A percentile compares a stretch with the other conserved stretches of the same genome.
Conservation (phyloP, 2,329 filamentous ascomycete genomes). For the Teratosphaeria gauchensis region DNA sequence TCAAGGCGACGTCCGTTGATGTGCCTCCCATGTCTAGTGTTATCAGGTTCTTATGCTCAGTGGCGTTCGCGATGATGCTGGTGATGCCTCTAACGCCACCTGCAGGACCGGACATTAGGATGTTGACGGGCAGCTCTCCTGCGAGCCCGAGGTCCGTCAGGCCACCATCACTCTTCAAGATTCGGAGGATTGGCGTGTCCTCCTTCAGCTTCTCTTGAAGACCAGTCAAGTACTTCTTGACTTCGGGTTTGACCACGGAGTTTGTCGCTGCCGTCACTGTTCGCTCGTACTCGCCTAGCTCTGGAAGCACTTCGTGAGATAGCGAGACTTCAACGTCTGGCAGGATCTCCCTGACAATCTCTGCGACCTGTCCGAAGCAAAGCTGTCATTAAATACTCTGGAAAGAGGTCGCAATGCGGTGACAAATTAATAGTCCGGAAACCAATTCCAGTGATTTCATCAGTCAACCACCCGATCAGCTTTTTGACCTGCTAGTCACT, state of each 20-base stretch:
- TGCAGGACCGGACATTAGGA: conserved; percentile 20
- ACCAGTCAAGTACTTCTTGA: conserved; percentile 17
- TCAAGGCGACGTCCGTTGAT: conserved; percentile 17
- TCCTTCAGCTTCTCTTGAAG: conserved; percentile 16
- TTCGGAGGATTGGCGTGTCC: conserved; percentile 15
- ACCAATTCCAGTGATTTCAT: too few species aligned
- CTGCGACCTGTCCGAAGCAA: conserved; percentile 5
- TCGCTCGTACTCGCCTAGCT: conserved; percentile 20
- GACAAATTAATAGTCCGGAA: too few species aligned
- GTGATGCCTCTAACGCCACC: conserved; percentile 18
- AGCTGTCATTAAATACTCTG: not conserved
- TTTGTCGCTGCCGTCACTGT: conserved; percentile 19
- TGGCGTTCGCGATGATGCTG: conserved; percentile 18
- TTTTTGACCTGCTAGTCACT: too few species aligned
- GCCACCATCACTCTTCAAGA: conserved; percentile 19
- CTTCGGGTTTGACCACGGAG: conserved; percentile 19
- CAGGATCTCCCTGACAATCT: conserved; percentile 16
- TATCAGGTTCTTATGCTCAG: conserved; percentile 18
- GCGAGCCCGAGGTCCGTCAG: conserved; percentile 17
- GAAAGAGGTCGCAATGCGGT: too few species aligned
- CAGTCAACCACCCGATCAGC: too few species aligned
- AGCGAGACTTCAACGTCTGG: conserved; percentile 17
- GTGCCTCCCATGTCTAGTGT: conserved; percentile 20
- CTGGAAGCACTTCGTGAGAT: conserved; percentile 17
- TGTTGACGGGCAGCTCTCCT: conserved; percentile 17